Percentiles rank a stretch among this genome's conserved stretches.
Evolutionary conservation across 2,329 filamentous ascomycete genomes (phyloP).

Genomic region (Aureobasidium sp.): DNA sequence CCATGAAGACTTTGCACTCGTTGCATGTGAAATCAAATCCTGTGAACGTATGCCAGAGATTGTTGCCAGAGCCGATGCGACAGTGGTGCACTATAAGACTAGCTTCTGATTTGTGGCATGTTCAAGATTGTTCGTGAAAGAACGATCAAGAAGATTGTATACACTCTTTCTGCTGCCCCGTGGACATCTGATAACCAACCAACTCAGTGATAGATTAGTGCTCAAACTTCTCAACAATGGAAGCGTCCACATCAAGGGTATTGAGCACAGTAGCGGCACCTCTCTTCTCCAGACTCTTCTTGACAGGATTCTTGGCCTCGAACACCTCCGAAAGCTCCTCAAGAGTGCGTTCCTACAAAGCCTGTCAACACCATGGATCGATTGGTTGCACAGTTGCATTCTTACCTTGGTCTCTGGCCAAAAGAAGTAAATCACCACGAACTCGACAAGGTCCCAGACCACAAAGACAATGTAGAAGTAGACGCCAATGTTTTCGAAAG

Average conservation of each 20-base stretch:
- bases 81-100: no score
- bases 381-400: no score
- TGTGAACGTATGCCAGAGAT: no score
- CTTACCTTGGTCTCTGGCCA: conserved; percentile 39
- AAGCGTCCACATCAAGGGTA: conserved; percentile 1
- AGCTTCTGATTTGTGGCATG: no score
- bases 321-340: conserved; percentile 43
- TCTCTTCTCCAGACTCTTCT: conserved; percentile 22
- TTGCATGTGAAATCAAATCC: no score
- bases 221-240: conserved; percentile 11
- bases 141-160: no score
- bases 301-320: conserved; percentile 34
- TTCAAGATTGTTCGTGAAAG: no score
- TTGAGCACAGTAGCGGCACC: conserved; percentile 10
- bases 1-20: no score
- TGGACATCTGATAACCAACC: no score
- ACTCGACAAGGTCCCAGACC: conserved; percentile 30
- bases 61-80: no score
- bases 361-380: no score
- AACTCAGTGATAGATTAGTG: background rate
- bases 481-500: conserved; percentile 24
- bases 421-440: conserved; percentile 29
- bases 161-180: no score
- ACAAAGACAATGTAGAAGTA: conserved; percentile 26
- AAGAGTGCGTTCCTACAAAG: conserved; percentile 37